Percentiles rank a stretch among this genome's conserved stretches.
These are phyloP conservation scores for Coccinonectria pachysandricola DNA, from an alignment of 2,329 filamentous ascomycete genomes.

Conservation along the genomic window DNA sequence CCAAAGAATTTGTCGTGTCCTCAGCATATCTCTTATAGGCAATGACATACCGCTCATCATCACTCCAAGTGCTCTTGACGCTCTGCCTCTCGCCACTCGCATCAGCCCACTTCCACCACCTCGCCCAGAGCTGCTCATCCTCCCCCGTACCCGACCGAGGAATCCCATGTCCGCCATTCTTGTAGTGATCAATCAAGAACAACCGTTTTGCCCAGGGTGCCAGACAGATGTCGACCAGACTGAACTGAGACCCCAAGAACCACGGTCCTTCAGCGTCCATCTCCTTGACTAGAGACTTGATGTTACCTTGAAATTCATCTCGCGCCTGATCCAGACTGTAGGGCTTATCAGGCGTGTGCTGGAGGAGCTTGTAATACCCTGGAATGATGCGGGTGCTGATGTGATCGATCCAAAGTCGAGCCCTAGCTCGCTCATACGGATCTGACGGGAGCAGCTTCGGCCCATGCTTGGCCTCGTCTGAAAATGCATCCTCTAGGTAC, in stretches of 20 bases:
- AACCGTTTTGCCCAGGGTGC: conserved; percentile 64
- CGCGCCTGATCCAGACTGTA: conserved; percentile 44
- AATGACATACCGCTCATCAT: conserved; percentile 53
- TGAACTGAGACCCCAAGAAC: conserved; percentile 55
- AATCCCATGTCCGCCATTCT: conserved; percentile 42
- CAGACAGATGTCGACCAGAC: conserved; percentile 58
- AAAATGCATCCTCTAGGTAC: conserved; percentile 64
- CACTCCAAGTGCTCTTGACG: conserved; percentile 58
- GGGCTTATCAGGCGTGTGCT: conserved; percentile 40
- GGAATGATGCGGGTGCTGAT: conserved; percentile 57
- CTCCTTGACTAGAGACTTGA: conserved; percentile 51
- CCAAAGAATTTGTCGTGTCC: conserved; percentile 50
- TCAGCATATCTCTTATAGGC: conserved; percentile 61
- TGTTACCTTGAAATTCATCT: conserved; percentile 43
- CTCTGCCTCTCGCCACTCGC: conserved; percentile 51
- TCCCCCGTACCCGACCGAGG: conserved; percentile 41
- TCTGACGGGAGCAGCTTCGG: conserved; percentile 47
- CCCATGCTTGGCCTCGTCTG: conserved; percentile 30
- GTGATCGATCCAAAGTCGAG: conserved; percentile 66
- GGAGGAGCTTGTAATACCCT: conserved; percentile 52
- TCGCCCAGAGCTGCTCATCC: conserved; percentile 48
- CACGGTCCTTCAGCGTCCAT: conserved; percentile 50
- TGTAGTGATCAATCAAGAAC: conserved; percentile 69
- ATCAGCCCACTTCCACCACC: conserved; percentile 55
- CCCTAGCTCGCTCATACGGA: conserved; percentile 53